A percentile compares a stretch with the other conserved stretches of the same genome.
These are phyloP conservation scores for Russula vinacea DNA, from an alignment of 768 basidiomycete species.

Conservation along the genomic window DNA sequence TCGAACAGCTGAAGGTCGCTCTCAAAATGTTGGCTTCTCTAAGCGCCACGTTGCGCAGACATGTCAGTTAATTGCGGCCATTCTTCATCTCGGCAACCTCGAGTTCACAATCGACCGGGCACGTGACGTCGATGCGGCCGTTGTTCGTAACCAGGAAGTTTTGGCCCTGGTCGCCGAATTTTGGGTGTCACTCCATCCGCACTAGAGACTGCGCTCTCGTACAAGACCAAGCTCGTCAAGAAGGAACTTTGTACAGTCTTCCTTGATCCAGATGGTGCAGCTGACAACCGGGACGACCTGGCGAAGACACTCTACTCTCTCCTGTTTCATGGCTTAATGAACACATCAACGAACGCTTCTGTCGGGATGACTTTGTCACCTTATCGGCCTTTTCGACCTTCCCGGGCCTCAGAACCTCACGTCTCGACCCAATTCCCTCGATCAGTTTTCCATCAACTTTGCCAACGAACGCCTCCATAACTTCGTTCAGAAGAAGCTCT, in stretches of 20 bases:
- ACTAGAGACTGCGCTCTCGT: conserved; percentile 79
- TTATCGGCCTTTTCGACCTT: conserved; percentile 91
- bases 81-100: conserved; percentile 94
- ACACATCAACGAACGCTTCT: conserved; percentile 91
- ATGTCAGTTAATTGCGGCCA: conserved; percentile 91
- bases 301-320: conserved; percentile 92
- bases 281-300: conserved; percentile 90
- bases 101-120: conserved; percentile 83
- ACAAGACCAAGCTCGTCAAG: conserved; percentile 88
- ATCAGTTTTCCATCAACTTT: conserved; percentile 96
- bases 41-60: conserved; percentile 95
- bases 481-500: conserved; percentile 75
- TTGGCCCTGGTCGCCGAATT: conserved; percentile 88
- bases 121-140: conserved; percentile 88
- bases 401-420: conserved; percentile 91
- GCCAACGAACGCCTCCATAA: conserved; percentile 89
- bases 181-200: conserved; percentile 72
- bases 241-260: conserved; percentile 98
- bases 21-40: conserved; percentile 91
- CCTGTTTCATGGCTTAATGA: conserved; percentile 97
- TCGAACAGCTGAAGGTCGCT: conserved; percentile 91
- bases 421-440: conserved; percentile 84
- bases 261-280: conserved; percentile 90
- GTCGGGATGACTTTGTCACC: conserved; percentile 86
- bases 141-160: conserved; percentile 80